Conservation (phyloP, 805 yeast species). For the Pichia membranifaciens region DNA sequence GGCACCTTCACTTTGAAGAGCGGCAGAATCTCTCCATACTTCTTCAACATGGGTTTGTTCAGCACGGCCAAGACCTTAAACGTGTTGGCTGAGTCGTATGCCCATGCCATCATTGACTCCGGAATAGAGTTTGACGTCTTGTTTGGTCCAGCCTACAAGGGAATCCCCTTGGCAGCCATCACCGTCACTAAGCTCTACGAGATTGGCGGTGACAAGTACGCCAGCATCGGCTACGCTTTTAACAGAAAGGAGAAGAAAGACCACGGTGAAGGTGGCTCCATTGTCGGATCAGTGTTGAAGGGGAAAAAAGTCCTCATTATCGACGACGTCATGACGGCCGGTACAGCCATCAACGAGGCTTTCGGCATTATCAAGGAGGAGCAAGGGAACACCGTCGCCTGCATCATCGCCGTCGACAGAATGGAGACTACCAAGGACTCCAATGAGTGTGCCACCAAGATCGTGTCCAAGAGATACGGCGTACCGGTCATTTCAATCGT, state of each 20-base stretch:
- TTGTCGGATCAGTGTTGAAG: conserved; percentile 76
- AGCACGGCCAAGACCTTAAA: conserved; percentile 72
- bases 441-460: conserved; percentile 71
- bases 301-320: conserved; percentile 76
- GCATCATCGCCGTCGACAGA: conserved; percentile 89
- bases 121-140: conserved; percentile 83
- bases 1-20: conserved; percentile 87
- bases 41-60: conserved; percentile 90
- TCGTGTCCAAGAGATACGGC: conserved; percentile 61
- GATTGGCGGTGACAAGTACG: conserved; percentile 73
- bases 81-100: conserved; percentile 83
- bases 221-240: conserved; percentile 78
- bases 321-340: conserved; percentile 98
- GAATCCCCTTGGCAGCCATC: conserved; percentile 90
- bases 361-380: conserved; percentile 66
- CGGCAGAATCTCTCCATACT: conserved; percentile 93
- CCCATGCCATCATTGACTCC: conserved; percentile 75
- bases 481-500: conserved; percentile 86
- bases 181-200: conserved; percentile 91
- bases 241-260: conserved; percentile 96
- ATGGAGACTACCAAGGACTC: conserved; percentile 79
- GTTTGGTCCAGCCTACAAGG: conserved; percentile 98
- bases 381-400: conserved; percentile 72
- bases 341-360: conserved; percentile 96
- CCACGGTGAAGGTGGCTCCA: conserved; percentile 96